Percentiles rank a stretch among this genome's conserved stretches.
Conservation (phyloP, 73 alveolate genomes). For the Tetrahymena thermophila region DNA sequence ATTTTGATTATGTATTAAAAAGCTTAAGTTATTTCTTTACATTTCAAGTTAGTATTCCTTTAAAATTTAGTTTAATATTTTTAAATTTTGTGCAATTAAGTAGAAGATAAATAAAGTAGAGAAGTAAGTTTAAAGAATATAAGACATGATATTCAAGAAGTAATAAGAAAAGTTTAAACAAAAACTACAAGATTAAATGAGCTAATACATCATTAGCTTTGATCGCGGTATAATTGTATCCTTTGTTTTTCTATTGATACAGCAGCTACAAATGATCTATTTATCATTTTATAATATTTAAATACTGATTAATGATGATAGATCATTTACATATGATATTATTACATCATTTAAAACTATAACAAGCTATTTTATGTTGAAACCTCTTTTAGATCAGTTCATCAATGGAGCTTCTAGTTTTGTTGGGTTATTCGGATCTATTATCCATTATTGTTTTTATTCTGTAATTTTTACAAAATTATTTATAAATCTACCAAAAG, state of each 20-base stretch:
- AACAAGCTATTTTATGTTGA: background rate
- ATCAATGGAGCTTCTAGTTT: background rate
- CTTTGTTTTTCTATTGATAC: background rate
- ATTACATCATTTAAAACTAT: background rate
- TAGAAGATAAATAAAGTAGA: background rate
- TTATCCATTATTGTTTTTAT: background rate
- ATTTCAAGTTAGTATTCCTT: too few relatives aligned
- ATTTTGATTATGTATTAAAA: too few relatives aligned
- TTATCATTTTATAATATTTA: background rate
- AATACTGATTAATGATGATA: background rate
- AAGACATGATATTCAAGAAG: background rate
- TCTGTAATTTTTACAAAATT: background rate
- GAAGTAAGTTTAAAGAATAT: background rate
- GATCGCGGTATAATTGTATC: background rate
- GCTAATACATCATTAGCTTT: background rate
- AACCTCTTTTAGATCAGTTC: background rate
- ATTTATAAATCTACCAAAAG: background rate
- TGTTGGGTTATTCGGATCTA: background rate
- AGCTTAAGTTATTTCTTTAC: background rate
- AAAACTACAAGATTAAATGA: background rate
- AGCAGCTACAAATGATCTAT: background rate
- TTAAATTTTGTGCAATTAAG: background rate
- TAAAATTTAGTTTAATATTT: background rate
- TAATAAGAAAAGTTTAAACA: background rate
- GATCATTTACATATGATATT: background rate